A percentile compares a stretch with the other conserved stretches of the same genome.
phyloP scores from a whole-genome alignment of 495 filamentous ascomycete species.

The Penicillium alfredii region DNA sequence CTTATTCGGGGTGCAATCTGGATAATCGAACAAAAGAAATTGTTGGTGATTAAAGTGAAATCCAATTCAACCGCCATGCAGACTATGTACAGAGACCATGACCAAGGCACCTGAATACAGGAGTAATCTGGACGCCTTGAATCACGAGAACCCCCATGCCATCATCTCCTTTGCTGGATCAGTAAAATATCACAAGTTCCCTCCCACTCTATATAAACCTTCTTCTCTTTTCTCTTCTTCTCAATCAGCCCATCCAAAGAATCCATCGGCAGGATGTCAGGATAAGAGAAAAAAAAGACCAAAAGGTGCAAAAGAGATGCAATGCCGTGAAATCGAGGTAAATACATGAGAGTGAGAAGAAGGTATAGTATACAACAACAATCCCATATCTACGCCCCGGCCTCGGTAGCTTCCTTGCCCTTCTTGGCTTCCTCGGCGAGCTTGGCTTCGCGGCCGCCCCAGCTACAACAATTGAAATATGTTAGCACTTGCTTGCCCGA shows the following conservation, averaged over 20 bases:
- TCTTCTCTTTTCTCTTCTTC: too few species aligned
- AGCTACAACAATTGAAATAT: too few species aligned
- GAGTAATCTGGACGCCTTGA: too few species aligned
- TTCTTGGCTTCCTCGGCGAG: slow-evolving; percentile 34
- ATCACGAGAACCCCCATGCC: too few species aligned
- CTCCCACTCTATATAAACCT: neutral
- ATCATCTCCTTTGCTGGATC: neutral
- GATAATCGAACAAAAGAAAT: too few species aligned
- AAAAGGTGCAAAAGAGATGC: slow-evolving; percentile 13
- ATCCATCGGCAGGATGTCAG: too few species aligned
- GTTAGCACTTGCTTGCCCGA: too few species aligned
- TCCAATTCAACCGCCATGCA: slow-evolving; percentile 11
- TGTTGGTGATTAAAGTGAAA: neutral
- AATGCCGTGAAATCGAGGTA: slow-evolving; percentile 8
- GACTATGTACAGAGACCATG: slow-evolving; percentile 25
- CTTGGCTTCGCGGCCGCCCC: slow-evolving; percentile 41
- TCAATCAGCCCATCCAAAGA: too few species aligned
- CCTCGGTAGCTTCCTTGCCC: slow-evolving; percentile 30
- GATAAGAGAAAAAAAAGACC: slow-evolving; percentile 1
- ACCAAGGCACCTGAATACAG: slow-evolving; percentile 1
- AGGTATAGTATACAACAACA: slow-evolving; percentile 3
- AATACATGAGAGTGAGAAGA: slow-evolving; percentile 8
- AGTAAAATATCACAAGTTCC: too few species aligned
- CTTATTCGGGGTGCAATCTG: neutral
- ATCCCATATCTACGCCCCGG: slow-evolving; percentile 21